Percentiles rank a stretch among this genome's conserved stretches.
Evolutionary conservation across 805 yeast genomes (phyloP).

Genomic region (Aciculoconidium aculeatum): DNA sequence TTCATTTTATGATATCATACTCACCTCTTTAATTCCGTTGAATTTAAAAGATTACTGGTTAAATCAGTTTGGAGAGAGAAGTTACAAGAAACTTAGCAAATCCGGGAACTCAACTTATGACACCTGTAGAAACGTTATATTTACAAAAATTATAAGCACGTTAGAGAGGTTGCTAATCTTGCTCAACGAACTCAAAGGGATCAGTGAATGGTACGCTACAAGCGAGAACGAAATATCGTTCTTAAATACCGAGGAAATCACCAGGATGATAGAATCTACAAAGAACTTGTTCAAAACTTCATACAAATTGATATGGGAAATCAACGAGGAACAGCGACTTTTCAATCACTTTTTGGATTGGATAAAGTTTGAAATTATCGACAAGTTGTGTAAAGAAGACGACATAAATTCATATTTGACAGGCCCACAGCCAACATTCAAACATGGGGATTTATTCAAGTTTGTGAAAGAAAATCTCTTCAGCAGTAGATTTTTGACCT

Average conservation of each 20-base stretch:
- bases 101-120: conserved; percentile 49
- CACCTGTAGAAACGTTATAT: conserved; percentile 39
- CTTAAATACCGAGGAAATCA: conserved; percentile 5
- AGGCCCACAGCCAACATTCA: conserved; percentile 9
- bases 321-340: conserved; percentile 41
- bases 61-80: conserved; percentile 64
- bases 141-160: conserved; percentile 48
- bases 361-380: conserved; percentile 32
- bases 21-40: conserved; percentile 50
- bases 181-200: conserved; percentile 36
- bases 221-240: conserved; percentile 9
- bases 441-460: conserved; percentile 17
- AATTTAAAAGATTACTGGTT: conserved; percentile 53
- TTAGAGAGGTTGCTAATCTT: conserved; percentile 49
- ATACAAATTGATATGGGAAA: conserved; percentile 34
- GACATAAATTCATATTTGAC: conserved; percentile 17
- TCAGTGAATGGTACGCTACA: conserved; percentile 30
- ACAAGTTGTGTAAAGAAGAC: conserved; percentile 32
- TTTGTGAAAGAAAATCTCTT: conserved; percentile 20
- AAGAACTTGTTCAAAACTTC: conserved; percentile 24
- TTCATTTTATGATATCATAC: conserved; percentile 38
- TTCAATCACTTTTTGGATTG: conserved; percentile 43
- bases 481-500: conserved; percentile 14
- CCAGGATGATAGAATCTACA: conserved; percentile 9
- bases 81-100: conserved; percentile 49